Conservation (phyloP, 805 yeast genomes). For the Peterozyma toletana region DNA sequence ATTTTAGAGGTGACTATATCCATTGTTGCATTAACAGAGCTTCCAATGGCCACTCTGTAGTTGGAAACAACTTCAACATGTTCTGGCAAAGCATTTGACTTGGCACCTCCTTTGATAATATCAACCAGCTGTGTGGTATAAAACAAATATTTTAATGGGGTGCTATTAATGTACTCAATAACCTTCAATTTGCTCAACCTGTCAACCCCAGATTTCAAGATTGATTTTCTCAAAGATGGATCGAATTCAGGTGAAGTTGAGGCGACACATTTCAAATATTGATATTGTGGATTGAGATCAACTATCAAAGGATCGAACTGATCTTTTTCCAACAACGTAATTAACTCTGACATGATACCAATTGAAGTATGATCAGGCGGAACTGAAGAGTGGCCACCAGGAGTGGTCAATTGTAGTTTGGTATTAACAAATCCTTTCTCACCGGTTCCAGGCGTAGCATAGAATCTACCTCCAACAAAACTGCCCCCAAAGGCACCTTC, state of each 20-base stretch:
- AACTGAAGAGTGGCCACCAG: slow-evolving; percentile 75
- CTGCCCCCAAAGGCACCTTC: slow-evolving; percentile 49
- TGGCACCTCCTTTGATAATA: slow-evolving; percentile 63
- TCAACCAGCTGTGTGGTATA: slow-evolving; percentile 63
- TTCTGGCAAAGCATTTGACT: slow-evolving; percentile 72
- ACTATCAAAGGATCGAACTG: slow-evolving; percentile 43
- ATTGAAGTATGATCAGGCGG: slow-evolving; percentile 78
- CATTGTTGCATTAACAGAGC: no score
- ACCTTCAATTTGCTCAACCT: slow-evolving; percentile 26
- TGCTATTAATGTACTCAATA: slow-evolving; percentile 18
- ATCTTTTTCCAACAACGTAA: slow-evolving; percentile 43
- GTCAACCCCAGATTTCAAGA: slow-evolving; percentile 28
- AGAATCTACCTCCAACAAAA: slow-evolving; percentile 34
- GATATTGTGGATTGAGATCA: slow-evolving; percentile 48
- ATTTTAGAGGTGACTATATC: no score
- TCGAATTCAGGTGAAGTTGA: slow-evolving; percentile 20
- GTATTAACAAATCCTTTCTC: slow-evolving; percentile 50
- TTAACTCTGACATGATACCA: slow-evolving; percentile 58
- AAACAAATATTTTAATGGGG: slow-evolving; percentile 30
- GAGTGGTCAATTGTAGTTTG: slow-evolving; percentile 41
- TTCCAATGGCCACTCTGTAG: slow-evolving; percentile 53
- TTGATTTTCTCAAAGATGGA: slow-evolving; percentile 16
- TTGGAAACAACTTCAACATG: slow-evolving; percentile 42
- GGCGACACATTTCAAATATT: slow-evolving; percentile 60
- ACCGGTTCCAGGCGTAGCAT: slow-evolving; percentile 50